Conservation (phyloP, 192 early-diverging fungal genomes). For the Linnemannia hyalina region DNA sequence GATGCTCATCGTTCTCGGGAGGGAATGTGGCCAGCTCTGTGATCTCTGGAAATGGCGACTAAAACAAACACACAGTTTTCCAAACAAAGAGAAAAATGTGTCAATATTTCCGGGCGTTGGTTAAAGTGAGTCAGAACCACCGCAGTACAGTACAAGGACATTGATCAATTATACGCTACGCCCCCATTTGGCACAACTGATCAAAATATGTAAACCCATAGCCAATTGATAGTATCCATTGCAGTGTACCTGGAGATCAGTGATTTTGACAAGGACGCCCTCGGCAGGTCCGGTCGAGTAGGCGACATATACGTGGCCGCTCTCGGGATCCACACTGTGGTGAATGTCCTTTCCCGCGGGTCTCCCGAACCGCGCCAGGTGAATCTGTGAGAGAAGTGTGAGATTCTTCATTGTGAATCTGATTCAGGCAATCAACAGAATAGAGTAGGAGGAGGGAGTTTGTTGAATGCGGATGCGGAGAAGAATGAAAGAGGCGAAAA, state of each 20-base stretch:
- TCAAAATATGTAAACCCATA: too few species aligned
- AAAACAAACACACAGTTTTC: background rate
- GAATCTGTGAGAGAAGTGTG: conserved; percentile 51
- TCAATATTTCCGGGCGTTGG: background rate
- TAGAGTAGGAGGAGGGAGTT: background rate
- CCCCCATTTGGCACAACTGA: background rate
- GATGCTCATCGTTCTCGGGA: conserved; percentile 35
- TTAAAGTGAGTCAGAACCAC: background rate
- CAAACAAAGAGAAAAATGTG: background rate
- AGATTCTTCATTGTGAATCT: conserved; percentile 46
- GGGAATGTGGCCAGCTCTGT: conserved; percentile 46
- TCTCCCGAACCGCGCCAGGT: conserved; percentile 45
- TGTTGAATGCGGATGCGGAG: background rate
- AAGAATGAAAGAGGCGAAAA: background rate
- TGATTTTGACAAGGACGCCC: conserved; percentile 49
- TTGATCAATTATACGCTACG: background rate
- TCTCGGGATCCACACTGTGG: conserved; percentile 66
- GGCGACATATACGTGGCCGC: conserved; percentile 65
- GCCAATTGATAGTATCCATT: background rate
- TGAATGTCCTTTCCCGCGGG: conserved; percentile 52
- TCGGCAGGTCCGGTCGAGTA: conserved; percentile 48
- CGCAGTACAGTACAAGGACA: background rate
- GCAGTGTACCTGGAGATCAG: conserved; percentile 40
- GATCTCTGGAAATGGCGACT: conserved; percentile 51
- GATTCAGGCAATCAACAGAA: background rate